Evolutionary conservation across 2,329 filamentous ascomycete species (phyloP).

Genomic region (Diaporthe longicolla): DNA sequence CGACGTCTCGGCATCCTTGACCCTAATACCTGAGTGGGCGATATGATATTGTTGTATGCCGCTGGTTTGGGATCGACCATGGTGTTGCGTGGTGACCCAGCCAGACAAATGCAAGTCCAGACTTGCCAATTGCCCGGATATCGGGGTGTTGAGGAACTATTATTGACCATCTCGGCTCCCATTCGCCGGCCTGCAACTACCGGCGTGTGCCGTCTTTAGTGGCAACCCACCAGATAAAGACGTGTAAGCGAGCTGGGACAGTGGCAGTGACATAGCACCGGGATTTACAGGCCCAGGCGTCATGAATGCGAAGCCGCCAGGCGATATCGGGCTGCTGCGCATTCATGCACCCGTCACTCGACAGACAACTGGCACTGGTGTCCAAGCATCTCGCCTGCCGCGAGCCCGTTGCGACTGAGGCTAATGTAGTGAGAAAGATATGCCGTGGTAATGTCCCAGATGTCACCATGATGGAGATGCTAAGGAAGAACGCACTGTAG

Average conservation of each 20-base stretch:
- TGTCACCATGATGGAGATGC: neutral
- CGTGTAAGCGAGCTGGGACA: neutral
- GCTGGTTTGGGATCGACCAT: conserved; percentile 19
- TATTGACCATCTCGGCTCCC: conserved; percentile 18
- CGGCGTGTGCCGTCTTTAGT: conserved; percentile 28
- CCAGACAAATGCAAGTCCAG: conserved; percentile 23
- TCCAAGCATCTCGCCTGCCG: conserved; percentile 29
- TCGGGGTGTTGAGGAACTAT: conserved; percentile 13
- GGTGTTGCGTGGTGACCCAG: neutral
- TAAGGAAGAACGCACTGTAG: neutral
- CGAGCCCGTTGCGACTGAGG: conserved; percentile 6
- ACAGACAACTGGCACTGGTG: neutral
- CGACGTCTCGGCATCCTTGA: conserved; percentile 31
- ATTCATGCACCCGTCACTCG: conserved; percentile 17
- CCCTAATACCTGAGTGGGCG: conserved; percentile 22
- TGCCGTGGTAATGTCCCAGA: conserved; percentile 18
- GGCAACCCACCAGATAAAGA: conserved; percentile 10
- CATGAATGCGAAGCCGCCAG: conserved; percentile 29
- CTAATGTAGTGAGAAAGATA: conserved; percentile 9
- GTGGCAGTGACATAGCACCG: neutral
- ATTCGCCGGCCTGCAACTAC: conserved; percentile 30
- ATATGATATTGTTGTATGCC: conserved; percentile 25
- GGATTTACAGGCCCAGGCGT: conserved; percentile 22
- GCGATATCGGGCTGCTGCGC: conserved; percentile 23
- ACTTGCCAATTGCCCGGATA: conserved; percentile 14